Conservation (phyloP, 352 stramenopile genomes). For the Hyaloperonospora brassicae region DNA sequence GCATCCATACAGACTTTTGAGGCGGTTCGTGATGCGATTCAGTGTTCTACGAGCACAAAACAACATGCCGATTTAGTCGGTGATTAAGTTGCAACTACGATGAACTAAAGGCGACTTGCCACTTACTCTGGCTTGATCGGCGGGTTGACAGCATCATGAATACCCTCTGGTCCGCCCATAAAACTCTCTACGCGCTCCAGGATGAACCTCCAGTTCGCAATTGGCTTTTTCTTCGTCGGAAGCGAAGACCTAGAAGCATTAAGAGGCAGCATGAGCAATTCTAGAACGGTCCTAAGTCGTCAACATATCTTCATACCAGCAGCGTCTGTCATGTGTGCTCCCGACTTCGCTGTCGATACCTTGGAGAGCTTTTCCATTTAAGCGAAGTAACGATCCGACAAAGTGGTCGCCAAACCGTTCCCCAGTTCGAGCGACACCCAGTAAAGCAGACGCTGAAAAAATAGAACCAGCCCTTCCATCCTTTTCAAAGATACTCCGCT, state of each 20-base stretch:
- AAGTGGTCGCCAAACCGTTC: conserved; percentile 35
- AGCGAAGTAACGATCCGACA: conserved; percentile 36
- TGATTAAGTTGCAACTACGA: neutral
- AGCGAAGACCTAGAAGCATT: conserved; percentile 35
- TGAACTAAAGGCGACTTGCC: neutral
- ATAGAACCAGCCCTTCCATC: conserved; percentile 1
- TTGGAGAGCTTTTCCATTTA: conserved; percentile 41
- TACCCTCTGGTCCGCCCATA: conserved; percentile 8
- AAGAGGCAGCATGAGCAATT: conserved; percentile 3
- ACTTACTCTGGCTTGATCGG: conserved; percentile 34
- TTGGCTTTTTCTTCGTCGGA: conserved; percentile 43
- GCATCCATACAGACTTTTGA: conserved; percentile 44
- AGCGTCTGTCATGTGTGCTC: conserved; percentile 29
- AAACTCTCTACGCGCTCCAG: conserved; percentile 38
- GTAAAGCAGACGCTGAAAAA: conserved; percentile 14
- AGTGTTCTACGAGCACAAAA: conserved; percentile 35
- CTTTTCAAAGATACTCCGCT: conserved; percentile 15
- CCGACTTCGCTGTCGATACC: conserved; percentile 18
- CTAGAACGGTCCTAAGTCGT: no score
- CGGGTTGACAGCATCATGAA: conserved; percentile 17
- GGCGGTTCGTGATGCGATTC: conserved; percentile 46
- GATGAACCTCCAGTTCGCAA: conserved; percentile 68
- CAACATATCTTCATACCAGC: conserved; percentile 25
- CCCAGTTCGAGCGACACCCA: conserved; percentile 27
- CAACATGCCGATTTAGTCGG: neutral